Percentiles rank a stretch among this genome's conserved stretches.
Conservation (phyloP, 768 basidiomycete genomes). For the Kondoa malvinella region DNA sequence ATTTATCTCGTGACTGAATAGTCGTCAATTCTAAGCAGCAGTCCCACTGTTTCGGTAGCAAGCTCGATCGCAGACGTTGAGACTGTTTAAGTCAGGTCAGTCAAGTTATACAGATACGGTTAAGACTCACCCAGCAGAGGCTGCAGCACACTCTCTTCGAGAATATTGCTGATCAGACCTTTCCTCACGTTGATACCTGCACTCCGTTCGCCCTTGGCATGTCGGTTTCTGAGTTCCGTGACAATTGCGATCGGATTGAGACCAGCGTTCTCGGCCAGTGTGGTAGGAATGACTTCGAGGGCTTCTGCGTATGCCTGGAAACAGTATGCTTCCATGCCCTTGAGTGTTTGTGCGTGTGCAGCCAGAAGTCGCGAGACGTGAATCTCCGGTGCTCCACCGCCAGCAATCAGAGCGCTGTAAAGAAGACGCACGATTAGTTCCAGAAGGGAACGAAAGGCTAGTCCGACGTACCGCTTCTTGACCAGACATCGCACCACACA, state of each 20-base stretch:
- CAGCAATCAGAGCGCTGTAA: constrained; percentile 70
- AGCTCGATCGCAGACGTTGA: constrained; percentile 89
- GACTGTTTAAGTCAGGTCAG: constrained; percentile 39
- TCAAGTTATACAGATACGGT: background rate
- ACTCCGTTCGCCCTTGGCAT: constrained; percentile 77
- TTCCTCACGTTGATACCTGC: constrained; percentile 98
- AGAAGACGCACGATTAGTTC: constrained; percentile 7
- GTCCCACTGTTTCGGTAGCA: constrained; percentile 90
- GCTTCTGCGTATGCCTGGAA: constrained; percentile 98
- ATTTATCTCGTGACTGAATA: background rate
- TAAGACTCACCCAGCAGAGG: constrained; percentile 29
- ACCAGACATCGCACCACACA: constrained; percentile 96
- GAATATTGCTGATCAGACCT: constrained; percentile 88
- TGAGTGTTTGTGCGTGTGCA: constrained; percentile 78
- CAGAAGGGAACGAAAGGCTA: background rate
- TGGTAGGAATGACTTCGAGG: constrained; percentile 91
- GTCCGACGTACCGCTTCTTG: constrained; percentile 65
- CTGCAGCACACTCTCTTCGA: constrained; percentile 94
- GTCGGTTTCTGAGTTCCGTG: constrained; percentile 89
- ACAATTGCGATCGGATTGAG: constrained; percentile 96
- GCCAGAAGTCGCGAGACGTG: constrained; percentile 82
- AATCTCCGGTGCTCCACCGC: constrained; percentile 94
- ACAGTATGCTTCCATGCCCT: constrained; percentile 97
- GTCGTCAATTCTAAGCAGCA: constrained; percentile 83
- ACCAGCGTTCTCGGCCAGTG: constrained; percentile 94